Conservation (phyloP, 164 flowering plant genomes). For the Nymphaea colorata region DNA sequence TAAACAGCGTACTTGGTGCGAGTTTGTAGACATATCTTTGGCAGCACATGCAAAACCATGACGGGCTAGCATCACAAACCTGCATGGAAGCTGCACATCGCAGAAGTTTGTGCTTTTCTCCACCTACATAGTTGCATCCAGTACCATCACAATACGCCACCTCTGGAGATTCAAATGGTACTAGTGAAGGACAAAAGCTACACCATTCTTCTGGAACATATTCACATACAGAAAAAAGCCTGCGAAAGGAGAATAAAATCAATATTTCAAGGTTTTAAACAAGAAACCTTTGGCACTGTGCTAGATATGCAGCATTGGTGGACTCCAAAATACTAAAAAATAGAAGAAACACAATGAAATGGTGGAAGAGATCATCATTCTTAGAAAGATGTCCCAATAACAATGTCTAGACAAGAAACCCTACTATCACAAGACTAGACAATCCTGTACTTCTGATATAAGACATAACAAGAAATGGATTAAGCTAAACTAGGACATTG, state of each 20-base stretch:
- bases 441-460: too few relatives aligned
- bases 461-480: too few relatives aligned
- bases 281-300: background rate
- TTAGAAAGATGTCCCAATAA: background rate
- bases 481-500: background rate
- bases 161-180: slow-evolving; percentile 81
- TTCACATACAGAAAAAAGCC: slow-evolving; percentile 16
- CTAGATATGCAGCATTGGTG: too few relatives aligned
- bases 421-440: background rate
- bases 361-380: background rate
- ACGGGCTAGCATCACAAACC: slow-evolving; percentile 48
- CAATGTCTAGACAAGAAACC: background rate
- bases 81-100: slow-evolving; percentile 75
- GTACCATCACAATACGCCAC: slow-evolving; percentile 41
- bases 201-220: slow-evolving; percentile 42
- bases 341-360: background rate
- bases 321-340: background rate
- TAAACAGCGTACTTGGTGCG: slow-evolving; percentile 42
- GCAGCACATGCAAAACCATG: slow-evolving; percentile 82
- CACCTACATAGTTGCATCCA: slow-evolving; percentile 7
- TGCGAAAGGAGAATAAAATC: slow-evolving; percentile 10
- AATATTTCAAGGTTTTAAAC: background rate
- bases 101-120: slow-evolving; percentile 35
- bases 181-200: slow-evolving; percentile 53
- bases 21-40: slow-evolving; percentile 35